Base-by-base conservation (phyloP, 306 rosid species). In the Quercus robur region DNA sequence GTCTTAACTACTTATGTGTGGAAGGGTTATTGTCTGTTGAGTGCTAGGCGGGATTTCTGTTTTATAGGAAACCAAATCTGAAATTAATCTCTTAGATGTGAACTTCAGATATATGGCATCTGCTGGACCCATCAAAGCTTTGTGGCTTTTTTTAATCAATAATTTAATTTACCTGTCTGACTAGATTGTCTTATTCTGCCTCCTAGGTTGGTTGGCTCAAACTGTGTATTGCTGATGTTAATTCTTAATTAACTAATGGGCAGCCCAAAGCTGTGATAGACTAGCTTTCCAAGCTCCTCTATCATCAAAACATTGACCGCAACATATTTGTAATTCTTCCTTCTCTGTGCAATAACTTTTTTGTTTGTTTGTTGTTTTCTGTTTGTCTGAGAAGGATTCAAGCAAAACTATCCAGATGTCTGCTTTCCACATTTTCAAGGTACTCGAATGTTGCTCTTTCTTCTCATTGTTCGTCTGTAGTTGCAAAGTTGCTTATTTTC, bases 351-450 rank as follows among this genome's bases (percentile, higher is more conserved):
- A 80, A 49, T 87, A 23, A 70, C 71, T 31, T 7, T 38, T 77
- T 64, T 83, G 46, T 41, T 41, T 41, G 31, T 74, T 70, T 20
- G 74, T 66, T 30, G 44, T 33, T 46, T 46, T 82, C 13, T 66
- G 57, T 41, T 71, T 80, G 76, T 75, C 78, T 75, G 86, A 70
- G 84, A 89, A 95, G 98, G 99, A 95, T 84, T 88, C 99, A 69
- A 95, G 99, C 89, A 95, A 91, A 92, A 93, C 90, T 80, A 90
- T 93, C 83, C 98, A 93, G 76, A 74, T 95, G 33, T 88, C 97
- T 38, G 99, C 98, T 75, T 95, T 95, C 83, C 99, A 95, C 96
- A 93, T 95, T 84, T 95, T 95, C 87, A 95, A 95, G 99, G 99
- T 95, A 73, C 63, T 71, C 49, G 28, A 41, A 57, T 73, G 49